Base-by-base conservation (phyloP, 495 filamentous ascomycete genomes). In the Cercophora scortea region DNA sequence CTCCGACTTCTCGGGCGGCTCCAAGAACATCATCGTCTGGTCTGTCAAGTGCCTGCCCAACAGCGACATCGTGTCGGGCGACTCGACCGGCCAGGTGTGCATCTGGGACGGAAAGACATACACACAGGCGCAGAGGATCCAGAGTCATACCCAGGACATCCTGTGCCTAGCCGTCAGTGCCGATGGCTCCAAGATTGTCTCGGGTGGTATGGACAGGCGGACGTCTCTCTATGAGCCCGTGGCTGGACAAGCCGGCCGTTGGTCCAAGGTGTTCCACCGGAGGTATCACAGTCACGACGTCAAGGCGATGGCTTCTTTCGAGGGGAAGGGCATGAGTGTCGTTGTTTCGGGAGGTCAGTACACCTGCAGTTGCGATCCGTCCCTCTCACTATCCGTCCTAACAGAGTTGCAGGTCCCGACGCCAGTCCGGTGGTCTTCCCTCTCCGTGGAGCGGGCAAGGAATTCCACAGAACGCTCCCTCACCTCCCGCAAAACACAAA, bases 31-130 rank as follows among this genome's bases (percentile, higher is more conserved):
- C 32, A 79, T 97, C 18, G 88, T 96, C 8, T 99, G 93, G 93
- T 84, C 89, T 13, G 83, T 97, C 47, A 95, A 89, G 67, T 88
- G 83, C 57, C 74, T 96, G 35, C 78, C 82, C 11, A 85, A 91
- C 61, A 91, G 91, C 25, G 88, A 90, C 44, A 88, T 99, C 51
- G 86, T 99, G 12, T 94, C 90, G 10, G 94, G 88, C 42, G 92
- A 96, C 68, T 97, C 93, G 15, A 90, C 89, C 9, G 93, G 93
- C 33, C 88, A 95, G 62, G 74, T 99, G 9, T 82, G 86, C 48
- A 89, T 97, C 65, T 97, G 88, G 86, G 90, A 96, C 67, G 89
- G 87, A 36, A 91, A 85, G 72, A 94, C 84, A 46, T 94, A 92
- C 59, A 85, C 89, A 5, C 82, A 95, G 38, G 73, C 83, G 32